Conservation (phyloP, 768 basidiomycete genomes). For the Gloeophyllum trabeum region DNA sequence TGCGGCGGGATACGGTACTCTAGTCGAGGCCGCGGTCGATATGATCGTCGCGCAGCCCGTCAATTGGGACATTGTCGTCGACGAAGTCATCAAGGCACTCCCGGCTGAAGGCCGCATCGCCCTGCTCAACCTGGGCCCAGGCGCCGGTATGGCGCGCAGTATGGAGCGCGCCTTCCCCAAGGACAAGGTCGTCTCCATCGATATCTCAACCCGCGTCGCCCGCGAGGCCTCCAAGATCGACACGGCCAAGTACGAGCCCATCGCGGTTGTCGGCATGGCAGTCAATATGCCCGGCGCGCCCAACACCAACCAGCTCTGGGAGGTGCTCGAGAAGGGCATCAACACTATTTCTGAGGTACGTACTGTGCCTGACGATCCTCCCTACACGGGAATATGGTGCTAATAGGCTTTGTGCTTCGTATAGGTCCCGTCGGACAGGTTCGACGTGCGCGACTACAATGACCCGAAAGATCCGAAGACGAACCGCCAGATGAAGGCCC, state of each 20-base stretch:
- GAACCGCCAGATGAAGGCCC: conserved; percentile 35
- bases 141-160: conserved; percentile 25
- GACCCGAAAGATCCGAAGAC: conserved; percentile 11
- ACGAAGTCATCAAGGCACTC: conserved; percentile 7
- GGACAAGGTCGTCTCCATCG: conserved; percentile 5
- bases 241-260: conserved; percentile 30
- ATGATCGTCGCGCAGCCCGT: conserved; percentile 40
- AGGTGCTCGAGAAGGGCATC: conserved; percentile 40
- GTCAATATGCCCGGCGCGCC: conserved; percentile 42
- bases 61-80: conserved; percentile 34
- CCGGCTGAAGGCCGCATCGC: conserved; percentile 16
- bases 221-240: neutral
- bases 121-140: conserved; percentile 41
- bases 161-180: conserved; percentile 24
- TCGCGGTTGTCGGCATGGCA: conserved; percentile 69
- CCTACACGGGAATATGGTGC: neutral
- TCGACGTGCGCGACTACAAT: conserved; percentile 32
- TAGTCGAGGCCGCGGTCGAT: conserved; percentile 32
- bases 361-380: neutral
- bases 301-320: conserved; percentile 40
- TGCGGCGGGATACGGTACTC: conserved; percentile 11
- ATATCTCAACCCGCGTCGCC: conserved; percentile 1
- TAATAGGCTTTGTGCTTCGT: conserved; percentile 4
- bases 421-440: conserved; percentile 55
- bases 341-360: conserved; percentile 48